Conservation (phyloP, 2,329 filamentous ascomycete genomes). For the Talaromyces sp. region DNA sequence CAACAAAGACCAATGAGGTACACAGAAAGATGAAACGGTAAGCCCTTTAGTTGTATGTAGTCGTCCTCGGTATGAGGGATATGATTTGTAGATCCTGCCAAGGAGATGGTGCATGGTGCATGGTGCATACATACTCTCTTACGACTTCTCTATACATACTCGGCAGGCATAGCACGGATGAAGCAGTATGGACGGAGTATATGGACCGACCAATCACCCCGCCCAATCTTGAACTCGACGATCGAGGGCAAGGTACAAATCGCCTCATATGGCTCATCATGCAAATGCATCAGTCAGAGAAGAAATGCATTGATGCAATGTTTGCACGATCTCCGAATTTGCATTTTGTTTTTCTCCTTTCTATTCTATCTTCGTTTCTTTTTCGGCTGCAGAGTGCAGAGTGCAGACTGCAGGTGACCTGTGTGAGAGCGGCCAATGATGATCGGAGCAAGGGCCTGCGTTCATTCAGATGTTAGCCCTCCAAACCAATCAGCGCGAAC, state of each 20-base stretch:
- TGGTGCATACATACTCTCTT: slow-evolving; percentile 2
- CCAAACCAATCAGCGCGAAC: neutral
- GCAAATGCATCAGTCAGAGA: neutral
- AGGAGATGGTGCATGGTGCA: slow-evolving; percentile 3
- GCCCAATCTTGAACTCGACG: neutral
- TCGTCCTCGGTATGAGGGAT: neutral
- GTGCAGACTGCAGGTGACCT: slow-evolving; percentile 10
- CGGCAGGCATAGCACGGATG: neutral
- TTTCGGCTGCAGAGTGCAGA: neutral
- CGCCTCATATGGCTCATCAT: neutral
- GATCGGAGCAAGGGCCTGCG: slow-evolving; percentile 1
- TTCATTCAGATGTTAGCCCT: neutral
- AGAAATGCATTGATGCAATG: neutral
- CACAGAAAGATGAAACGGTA: slow-evolving; percentile 3
- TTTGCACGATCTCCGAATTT: neutral
- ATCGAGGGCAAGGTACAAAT: neutral
- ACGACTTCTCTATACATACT: neutral
- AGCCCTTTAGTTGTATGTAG: neutral
- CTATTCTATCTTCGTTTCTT: neutral
- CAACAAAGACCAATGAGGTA: neutral
- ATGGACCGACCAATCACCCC: slow-evolving; percentile 8
- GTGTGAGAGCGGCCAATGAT: slow-evolving; percentile 8
- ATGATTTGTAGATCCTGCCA: neutral
- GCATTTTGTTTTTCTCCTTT: neutral
- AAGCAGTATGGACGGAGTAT: slow-evolving; percentile 3